Evolutionary conservation across 345 rosid genomes (phyloP), one percentile per base, ranked within the genome.

Genomic region (Ceriops zippeliana): DNA sequence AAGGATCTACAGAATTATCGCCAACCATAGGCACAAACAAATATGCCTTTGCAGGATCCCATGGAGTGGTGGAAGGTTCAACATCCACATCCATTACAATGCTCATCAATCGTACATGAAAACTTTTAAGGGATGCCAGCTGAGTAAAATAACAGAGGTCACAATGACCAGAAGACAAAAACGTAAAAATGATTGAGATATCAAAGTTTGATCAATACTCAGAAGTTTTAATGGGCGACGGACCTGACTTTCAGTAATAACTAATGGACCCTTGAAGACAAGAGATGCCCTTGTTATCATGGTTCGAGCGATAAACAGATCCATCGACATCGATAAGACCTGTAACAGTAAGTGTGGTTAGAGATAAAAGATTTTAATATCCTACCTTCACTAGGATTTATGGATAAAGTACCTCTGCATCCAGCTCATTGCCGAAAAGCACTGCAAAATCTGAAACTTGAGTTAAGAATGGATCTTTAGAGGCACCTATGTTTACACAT

Each of bases 241-340:
- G 75, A 95, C 99, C 98, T 95, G 96, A 82, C 73, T 87, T 80
- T 85, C 97, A 69, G 87, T 83, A 65, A 91, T 79, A 75, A 76
- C 77, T 51, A 91, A 76, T 68, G 83, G 64, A 53, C 96, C 96
- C 89, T 72, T 89, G 74, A 84, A 91, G 85, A 84, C 84, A 83
- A 95, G 97, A 78, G 93, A 91, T 83, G 99, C 96, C 89, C 90
- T 88, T 38, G 92, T 90, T 82, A 84, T 83, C 91, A 95, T 85
- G 87, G 96, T 90, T 75, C 99, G 97, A 79, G 97, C 99, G 81
- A 95, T 82, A 90, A 91, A 95, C 77, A 95, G 96, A 91, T 95
- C 96, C 96, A 91, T 86, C 75, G 96, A 86, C 98, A 91, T 95
- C 98, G 99, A 95, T 91, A 95, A 88, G 88, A 95, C 98, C 99